These are phyloP conservation scores for Xylariaceae sp. DNA, from an alignment of 2,329 filamentous ascomycete species.

Conservation along the genomic window DNA sequence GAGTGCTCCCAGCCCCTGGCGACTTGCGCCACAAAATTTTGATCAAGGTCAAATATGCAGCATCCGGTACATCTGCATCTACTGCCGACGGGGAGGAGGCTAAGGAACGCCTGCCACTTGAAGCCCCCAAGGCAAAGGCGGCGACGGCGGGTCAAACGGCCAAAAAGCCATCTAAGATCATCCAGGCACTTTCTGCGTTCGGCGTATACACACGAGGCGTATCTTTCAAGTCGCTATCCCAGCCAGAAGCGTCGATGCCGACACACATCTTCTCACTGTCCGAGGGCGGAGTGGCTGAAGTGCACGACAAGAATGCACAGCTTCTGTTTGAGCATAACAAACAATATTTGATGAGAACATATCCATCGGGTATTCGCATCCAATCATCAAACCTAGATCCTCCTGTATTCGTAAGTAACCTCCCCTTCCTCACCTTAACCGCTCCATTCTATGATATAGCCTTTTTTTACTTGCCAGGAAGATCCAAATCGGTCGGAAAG, in stretches of 20 bases:
- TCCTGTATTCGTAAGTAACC: slow-evolving; percentile 61
- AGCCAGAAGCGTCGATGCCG: slow-evolving; percentile 71
- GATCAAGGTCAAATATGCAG: slow-evolving; percentile 78
- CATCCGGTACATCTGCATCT: slow-evolving; percentile 46
- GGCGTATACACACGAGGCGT: slow-evolving; percentile 86
- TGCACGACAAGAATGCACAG: slow-evolving; percentile 56
- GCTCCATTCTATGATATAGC: not conserved
- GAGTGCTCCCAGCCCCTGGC: slow-evolving; percentile 69
- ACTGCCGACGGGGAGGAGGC: slow-evolving; percentile 37
- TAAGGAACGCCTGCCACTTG: slow-evolving; percentile 37
- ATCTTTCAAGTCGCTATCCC: slow-evolving; percentile 78
- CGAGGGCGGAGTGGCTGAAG: slow-evolving; percentile 68
- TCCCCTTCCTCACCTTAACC: not conserved
- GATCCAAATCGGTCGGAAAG: no score
- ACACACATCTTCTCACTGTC: slow-evolving; percentile 74
- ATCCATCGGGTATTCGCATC: slow-evolving; percentile 83
- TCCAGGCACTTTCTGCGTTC: slow-evolving; percentile 74
- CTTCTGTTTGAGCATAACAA: slow-evolving; percentile 82
- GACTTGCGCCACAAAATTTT: slow-evolving; percentile 80
- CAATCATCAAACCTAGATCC: slow-evolving; percentile 88
- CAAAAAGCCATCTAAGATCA: slow-evolving; percentile 68
- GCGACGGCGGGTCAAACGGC: slow-evolving; percentile 52
- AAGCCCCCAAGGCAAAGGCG: slow-evolving; percentile 44
- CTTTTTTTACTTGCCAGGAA: not conserved
- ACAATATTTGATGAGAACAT: slow-evolving; percentile 83